Evolutionary conservation across 2,329 filamentous ascomycete genomes (phyloP), one percentile per base, ranked within the genome.

Genomic region (Arthrobotrys iridis): DNA sequence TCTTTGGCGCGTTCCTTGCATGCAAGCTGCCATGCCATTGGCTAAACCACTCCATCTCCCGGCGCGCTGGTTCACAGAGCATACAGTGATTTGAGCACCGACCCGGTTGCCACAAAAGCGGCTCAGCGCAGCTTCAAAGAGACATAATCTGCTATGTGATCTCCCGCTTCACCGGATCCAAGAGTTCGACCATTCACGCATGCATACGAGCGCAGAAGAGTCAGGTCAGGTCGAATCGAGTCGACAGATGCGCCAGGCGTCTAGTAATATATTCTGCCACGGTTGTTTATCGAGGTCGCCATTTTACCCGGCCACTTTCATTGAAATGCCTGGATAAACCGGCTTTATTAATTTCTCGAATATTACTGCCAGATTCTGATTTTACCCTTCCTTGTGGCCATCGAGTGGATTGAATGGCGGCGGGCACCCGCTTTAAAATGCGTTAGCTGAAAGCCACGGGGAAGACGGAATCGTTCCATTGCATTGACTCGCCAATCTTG

Each of bases 1-100:
- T 57, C 30, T 37, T 46, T 62, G 18, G 55, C 70, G 70, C 52
- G 70, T 74, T 74, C 55, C 70, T 74, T 66, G 70, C 70, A 72
- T 57, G n/a, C 24, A 43, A 30, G 40, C 66, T 40, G 60, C 70
- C 20, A 37, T 66, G 28, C 50, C 52, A 74, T 66, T 72, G 60
- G 70, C 45, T 41, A 60, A 46, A 35, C 52, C 50, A 11, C 30
- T 15, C 50, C 20, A 59, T 59, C 45, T 18, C 28, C 30, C 28
- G 20, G n/a, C 6, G 15, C 1, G 24, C 48, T 0, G 18, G 18
- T n/a, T 20, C 50, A 8, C n/a, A 37, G 4, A 45, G 40, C 50
- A 18, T 26, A 45, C 18, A 10, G n/a, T 24, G n/a, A 6, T 6
- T 37, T 13, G 26, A 22, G 24, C 26, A 13, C 13, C 26, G 7